Base-by-base conservation (phyloP, 352 stramenopile genomes). In the Pythium phragmitis region DNA sequence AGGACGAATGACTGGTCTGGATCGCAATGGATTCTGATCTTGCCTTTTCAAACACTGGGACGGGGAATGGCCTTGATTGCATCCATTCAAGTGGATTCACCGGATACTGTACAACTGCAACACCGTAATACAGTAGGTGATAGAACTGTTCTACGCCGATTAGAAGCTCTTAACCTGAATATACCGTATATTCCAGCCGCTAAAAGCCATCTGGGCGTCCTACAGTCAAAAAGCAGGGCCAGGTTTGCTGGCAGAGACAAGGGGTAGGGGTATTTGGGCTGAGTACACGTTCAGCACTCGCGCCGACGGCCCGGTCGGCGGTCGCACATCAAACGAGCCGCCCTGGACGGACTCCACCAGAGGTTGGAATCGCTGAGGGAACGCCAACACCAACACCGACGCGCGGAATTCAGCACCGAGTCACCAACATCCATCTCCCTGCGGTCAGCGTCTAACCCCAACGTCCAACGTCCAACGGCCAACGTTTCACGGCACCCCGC, bases 241-340 rank as follows among this genome's bases (percentile, higher is more conserved):
- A 42, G 37, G 37, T 42, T 16, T 16, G 8, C 43, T 50, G 57
- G 46, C 45, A 64, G 57, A 64, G 57, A 57, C 49, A 46, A 49
- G 57, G 57, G 57, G 36, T 64, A 64, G 57, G 57, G 57, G 1
- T 34, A 28, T 23, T 28, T 13, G 11, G 26, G 26, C n/a, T 19
- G 46, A 49, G 46, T 64, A 33, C 59, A 66, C 53, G 51, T 66
- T 66, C 59, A 66, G 61, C 26, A 30, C 26, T 5, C 26, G 26
- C 45, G 46, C 45, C 48, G 28, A 39, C 57, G 16, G 17, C 46
- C 26, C 26, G 26, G 26, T 5, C 1, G 26, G 26, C 37, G 39
- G n/a, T 30, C 43, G 57, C 57, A n/a, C 47, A 64, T 64, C 57
- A 63, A 63, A 17, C 39, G 39, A 46, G 13, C 39, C 39, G 14